Conservation (phyloP, 129 eudicot genomes). For the Flaveria robusta region DNA sequence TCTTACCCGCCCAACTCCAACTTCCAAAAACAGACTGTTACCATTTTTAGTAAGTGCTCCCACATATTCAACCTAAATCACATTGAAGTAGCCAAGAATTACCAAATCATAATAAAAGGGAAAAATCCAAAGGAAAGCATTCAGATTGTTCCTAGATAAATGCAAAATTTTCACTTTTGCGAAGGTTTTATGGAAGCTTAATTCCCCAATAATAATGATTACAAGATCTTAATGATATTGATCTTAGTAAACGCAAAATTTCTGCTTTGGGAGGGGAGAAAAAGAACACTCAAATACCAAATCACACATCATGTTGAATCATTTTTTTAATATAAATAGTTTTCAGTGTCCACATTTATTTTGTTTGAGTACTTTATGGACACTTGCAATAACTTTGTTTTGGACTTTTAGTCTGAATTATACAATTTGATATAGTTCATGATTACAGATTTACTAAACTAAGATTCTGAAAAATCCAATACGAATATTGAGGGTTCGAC, state of each 20-base stretch:
- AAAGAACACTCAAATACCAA: no score
- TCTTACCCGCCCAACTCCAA: constrained; percentile 56
- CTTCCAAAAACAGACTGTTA: constrained; percentile 68
- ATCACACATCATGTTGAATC: no score
- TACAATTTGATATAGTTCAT: no score
- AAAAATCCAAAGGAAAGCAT: background rate
- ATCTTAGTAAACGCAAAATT: no score
- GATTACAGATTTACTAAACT: no score
- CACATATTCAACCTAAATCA: constrained; percentile 67
- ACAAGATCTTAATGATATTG: background rate
- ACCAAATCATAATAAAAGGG: background rate
- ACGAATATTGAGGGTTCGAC: no score
- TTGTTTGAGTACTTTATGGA: background rate
- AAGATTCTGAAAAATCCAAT: no score
- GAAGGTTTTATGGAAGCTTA: background rate
- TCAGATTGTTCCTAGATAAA: background rate
- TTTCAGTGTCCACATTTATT: background rate
- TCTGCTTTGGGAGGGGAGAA: no score
- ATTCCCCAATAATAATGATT: background rate
- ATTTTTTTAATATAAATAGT: background rate
- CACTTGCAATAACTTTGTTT: no score
- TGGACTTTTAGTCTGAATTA: no score
- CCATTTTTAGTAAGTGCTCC: constrained; percentile 56
- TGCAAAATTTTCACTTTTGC: background rate
- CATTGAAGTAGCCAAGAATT: constrained; percentile 1